Evolutionary conservation across 331 rosid genomes (phyloP).

Genomic region (Malus hybrid): DNA sequence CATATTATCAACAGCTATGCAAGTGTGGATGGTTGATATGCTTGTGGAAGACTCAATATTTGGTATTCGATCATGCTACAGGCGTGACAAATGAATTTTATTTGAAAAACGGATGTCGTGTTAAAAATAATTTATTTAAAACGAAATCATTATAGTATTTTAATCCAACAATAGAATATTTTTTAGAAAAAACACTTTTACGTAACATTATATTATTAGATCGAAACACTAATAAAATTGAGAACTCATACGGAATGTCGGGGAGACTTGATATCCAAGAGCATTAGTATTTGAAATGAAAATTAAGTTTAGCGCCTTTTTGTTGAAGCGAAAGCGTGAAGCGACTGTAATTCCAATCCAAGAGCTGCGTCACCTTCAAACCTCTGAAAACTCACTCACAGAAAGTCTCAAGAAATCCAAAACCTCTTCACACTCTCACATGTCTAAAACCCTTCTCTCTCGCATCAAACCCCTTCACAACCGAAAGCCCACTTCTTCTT

Average conservation of each 20-base stretch:
- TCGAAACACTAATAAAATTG: fast-evolving
- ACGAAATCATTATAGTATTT: fast-evolving
- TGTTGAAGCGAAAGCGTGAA: background rate
- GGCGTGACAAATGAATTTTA: too few species aligned
- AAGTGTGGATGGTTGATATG: too few species aligned
- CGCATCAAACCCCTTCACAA: conserved; percentile 51
- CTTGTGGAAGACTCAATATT: too few species aligned
- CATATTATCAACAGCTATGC: too few species aligned
- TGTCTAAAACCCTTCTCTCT: conserved; percentile 68
- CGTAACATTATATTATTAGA: too few species aligned
- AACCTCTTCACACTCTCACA: background rate
- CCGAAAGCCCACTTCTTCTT: conserved; percentile 12
- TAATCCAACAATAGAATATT: too few species aligned
- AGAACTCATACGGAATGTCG: too few species aligned
- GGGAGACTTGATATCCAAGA: background rate
- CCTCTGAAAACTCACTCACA: background rate
- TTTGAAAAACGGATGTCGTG: fast-evolving
- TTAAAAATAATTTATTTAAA: too few species aligned
- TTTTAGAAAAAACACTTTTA: too few species aligned
- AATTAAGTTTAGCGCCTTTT: background rate
- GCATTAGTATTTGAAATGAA: background rate
- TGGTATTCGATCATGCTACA: too few species aligned
- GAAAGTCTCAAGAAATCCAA: background rate
- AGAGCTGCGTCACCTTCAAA: background rate
- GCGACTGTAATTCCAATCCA: background rate